Evolutionary conservation across 75 land plant species (phyloP).

Genomic region (Ceratopteris richardii): DNA sequence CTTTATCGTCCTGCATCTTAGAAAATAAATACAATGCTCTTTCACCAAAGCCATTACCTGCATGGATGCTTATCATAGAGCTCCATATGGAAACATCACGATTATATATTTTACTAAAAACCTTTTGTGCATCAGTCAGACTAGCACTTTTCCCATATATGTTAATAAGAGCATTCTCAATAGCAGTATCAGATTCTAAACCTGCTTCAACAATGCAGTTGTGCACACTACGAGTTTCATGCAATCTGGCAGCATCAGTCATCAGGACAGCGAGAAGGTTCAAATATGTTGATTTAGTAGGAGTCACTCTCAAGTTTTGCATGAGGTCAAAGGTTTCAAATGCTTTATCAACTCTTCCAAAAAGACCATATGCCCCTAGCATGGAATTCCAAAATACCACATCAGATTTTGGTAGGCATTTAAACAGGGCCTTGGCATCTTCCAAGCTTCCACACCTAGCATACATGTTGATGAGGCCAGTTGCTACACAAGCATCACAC

Average conservation of each 20-base stretch:
- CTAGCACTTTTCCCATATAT: slow-evolving; percentile 57
- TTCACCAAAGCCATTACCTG: slow-evolving; percentile 14
- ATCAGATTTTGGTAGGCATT: slow-evolving; percentile 36
- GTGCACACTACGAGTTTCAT: slow-evolving; percentile 14
- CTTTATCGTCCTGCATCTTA: slow-evolving; percentile 7
- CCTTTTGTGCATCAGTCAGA: slow-evolving; percentile 28
- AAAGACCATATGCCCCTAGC: slow-evolving; percentile 13
- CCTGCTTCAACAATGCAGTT: slow-evolving; percentile 3
- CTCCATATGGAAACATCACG: slow-evolving; percentile 34
- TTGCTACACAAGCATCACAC: slow-evolving; percentile 28
- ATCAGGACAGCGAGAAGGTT: slow-evolving; percentile 19
- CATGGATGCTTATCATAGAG: slow-evolving; percentile 34
- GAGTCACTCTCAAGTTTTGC: slow-evolving; percentile 8
- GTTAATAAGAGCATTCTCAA: slow-evolving; percentile 18
- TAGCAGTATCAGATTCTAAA: slow-evolving; percentile 6
- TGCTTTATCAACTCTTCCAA: slow-evolving; percentile 9
- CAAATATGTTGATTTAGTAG: slow-evolving; percentile 12
- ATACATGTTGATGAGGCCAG: slow-evolving; percentile 49
- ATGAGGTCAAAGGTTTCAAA: slow-evolving; percentile 10
- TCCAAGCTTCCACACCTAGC: slow-evolving; percentile 20
- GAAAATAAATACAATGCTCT: slow-evolving; percentile 31
- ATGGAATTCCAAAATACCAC: slow-evolving; percentile 26
- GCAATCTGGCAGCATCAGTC: not conserved
- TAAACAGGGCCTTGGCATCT: slow-evolving; percentile 30
- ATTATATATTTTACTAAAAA: slow-evolving; percentile 29